phyloP scores from a whole-genome alignment of 2,329 filamentous ascomycete genomes.

The Pyricularia sp. region DNA sequence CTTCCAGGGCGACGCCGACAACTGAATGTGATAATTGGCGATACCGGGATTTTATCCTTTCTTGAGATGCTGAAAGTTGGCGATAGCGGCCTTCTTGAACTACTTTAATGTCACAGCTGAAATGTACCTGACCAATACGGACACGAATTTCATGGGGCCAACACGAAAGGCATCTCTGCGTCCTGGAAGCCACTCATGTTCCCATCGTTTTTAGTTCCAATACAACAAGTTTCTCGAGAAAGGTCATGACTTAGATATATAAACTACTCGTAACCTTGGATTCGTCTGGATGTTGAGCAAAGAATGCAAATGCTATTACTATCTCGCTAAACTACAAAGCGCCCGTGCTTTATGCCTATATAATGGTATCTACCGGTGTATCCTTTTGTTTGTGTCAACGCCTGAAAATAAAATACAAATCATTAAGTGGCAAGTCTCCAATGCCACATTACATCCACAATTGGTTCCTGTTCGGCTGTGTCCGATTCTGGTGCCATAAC shows the following conservation, averaged over 20 bases:
- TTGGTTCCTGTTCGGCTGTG: conserved; percentile 32
- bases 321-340: background rate
- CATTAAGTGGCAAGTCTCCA: background rate
- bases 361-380: background rate
- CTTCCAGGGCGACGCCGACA: too few relatives aligned
- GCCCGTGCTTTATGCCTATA: background rate
- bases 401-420: background rate
- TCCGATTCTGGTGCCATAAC: conserved; percentile 45
- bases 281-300: background rate
- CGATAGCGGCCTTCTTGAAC: too few relatives aligned
- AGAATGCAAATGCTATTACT: background rate
- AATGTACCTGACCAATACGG: too few relatives aligned
- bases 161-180: too few relatives aligned
- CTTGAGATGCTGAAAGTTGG: too few relatives aligned
- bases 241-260: background rate
- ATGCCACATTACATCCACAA: conserved; percentile 31
- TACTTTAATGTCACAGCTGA: too few relatives aligned
- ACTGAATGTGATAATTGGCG: too few relatives aligned
- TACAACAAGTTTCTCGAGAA: too few relatives aligned
- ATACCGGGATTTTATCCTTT: too few relatives aligned
- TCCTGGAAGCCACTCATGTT: too few relatives aligned
- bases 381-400: background rate
- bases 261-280: background rate
- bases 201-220: too few relatives aligned
- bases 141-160: too few relatives aligned